phyloP scores from a whole-genome alignment of 208 protist species.

The Acanthamoeba royreba region DNA sequence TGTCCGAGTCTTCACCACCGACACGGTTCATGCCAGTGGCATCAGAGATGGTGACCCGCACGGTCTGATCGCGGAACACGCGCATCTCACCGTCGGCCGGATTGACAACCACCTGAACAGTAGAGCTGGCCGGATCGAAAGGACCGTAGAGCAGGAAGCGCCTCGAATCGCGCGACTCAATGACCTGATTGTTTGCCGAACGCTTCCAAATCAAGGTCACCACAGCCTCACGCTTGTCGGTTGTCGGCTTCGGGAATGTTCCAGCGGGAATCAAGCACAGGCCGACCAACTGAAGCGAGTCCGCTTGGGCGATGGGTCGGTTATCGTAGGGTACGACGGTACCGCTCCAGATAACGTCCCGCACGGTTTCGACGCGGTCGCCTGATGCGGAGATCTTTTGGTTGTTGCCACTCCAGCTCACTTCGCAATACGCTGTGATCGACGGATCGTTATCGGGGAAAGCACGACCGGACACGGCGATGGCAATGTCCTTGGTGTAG shows the following conservation, averaged over 20 bases:
- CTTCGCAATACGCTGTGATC: background rate
- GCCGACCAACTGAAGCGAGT: background rate
- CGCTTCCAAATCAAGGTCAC: background rate
- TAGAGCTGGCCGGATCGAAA: background rate
- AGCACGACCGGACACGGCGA: background rate
- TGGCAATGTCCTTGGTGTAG: background rate
- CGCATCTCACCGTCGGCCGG: background rate
- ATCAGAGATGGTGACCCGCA: background rate
- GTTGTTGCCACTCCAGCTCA: background rate
- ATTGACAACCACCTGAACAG: background rate
- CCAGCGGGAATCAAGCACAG: background rate
- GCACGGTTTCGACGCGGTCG: background rate
- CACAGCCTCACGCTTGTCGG: background rate
- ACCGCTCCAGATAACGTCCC: background rate
- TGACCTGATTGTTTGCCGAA: background rate
- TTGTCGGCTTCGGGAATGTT: background rate
- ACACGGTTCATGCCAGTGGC: background rate
- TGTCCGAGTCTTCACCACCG: background rate
- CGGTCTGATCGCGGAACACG: background rate
- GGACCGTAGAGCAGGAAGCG: background rate
- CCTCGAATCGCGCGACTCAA: background rate
- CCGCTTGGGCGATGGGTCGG: background rate
- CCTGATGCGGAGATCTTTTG: background rate
- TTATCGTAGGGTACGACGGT: background rate
- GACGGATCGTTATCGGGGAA: background rate